Evolutionary conservation across 352 stramenopile genomes (phyloP).

Genomic region (Phytopythium helicoides): DNA sequence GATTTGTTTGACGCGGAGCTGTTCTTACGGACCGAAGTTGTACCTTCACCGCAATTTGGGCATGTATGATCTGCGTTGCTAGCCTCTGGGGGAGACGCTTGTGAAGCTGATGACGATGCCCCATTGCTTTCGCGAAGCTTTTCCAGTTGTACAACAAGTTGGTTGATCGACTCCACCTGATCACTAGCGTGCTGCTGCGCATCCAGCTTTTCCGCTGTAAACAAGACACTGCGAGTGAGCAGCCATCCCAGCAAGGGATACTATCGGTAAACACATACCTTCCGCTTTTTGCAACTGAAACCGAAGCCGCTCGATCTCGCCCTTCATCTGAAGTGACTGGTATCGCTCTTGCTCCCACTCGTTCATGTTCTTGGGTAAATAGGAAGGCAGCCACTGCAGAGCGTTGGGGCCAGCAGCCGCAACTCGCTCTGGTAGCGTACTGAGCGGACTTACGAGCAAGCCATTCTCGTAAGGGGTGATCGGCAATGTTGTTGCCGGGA

Average conservation of each 20-base stretch:
- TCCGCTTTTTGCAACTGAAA: conserved; percentile 74
- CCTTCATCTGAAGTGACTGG: conserved; percentile 72
- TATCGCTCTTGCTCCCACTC: conserved; percentile 80
- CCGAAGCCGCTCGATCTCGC: conserved; percentile 68
- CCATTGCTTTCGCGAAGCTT: conserved; percentile 50
- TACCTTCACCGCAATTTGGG: conserved; percentile 26
- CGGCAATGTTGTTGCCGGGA: conserved; percentile 58
- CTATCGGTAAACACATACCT: conserved; percentile 29
- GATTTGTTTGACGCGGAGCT: conserved; percentile 14
- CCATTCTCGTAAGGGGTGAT: conserved; percentile 64
- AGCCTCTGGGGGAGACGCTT: neutral
- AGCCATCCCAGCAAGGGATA: too few species aligned
- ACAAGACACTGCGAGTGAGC: too few species aligned
- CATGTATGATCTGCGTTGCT: conserved; percentile 12
- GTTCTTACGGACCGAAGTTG: conserved; percentile 8
- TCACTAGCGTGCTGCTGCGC: conserved; percentile 73
- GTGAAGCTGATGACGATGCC: neutral
- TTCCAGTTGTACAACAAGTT: conserved; percentile 66
- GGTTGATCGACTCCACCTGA: conserved; percentile 81
- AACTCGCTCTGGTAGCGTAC: conserved; percentile 61
- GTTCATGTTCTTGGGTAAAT: conserved; percentile 64
- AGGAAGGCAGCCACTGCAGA: conserved; percentile 73
- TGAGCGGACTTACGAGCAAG: conserved; percentile 70
- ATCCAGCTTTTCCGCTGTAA: conserved; percentile 62
- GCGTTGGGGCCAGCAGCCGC: conserved; percentile 55